Percentiles rank a stretch among this genome's conserved stretches.
Evolutionary conservation across 495 filamentous ascomycete species (phyloP).

Genomic region (Penicillium fimorum): DNA sequence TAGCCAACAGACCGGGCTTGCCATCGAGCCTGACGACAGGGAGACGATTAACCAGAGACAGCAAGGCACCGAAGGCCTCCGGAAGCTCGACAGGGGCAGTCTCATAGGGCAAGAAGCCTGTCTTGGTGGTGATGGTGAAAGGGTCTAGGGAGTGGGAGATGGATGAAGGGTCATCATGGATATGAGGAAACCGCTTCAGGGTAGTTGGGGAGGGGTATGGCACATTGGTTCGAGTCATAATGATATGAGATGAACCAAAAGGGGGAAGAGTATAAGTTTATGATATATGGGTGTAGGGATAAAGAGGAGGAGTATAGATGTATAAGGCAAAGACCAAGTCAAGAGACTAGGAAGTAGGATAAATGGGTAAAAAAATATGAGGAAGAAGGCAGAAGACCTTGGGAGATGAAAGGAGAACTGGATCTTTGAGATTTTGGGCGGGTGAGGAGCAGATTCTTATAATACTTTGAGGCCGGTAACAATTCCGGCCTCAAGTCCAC

Average conservation of each 20-base stretch:
- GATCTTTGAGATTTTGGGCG: conserved; percentile 23
- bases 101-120: conserved; percentile 64
- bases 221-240: conserved; percentile 34
- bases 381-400: conserved; percentile 10
- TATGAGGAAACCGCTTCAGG: conserved; percentile 55
- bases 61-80: conserved; percentile 63
- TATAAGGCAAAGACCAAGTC: conserved; percentile 34
- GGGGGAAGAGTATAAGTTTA: neutral
- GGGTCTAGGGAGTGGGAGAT: conserved; percentile 59
- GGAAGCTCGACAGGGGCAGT: conserved; percentile 49
- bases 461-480: conserved; percentile 61
- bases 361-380: conserved; percentile 18
- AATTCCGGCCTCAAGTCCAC: conserved; percentile 54
- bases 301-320: conserved; percentile 34
- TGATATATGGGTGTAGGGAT: neutral
- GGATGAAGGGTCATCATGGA: conserved; percentile 55
- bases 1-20: conserved; percentile 72
- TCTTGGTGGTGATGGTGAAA: conserved; percentile 83
- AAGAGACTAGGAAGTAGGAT: conserved; percentile 23
- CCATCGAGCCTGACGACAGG: conserved; percentile 70
- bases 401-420: conserved; percentile 19
- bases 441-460: conserved; percentile 46
- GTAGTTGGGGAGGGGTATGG: conserved; percentile 35
- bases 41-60: conserved; percentile 68
- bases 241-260: conserved; percentile 8